These are phyloP conservation scores for Gossypium turneri DNA, from an alignment of 345 rosid genomes.

Conservation along the genomic window DNA sequence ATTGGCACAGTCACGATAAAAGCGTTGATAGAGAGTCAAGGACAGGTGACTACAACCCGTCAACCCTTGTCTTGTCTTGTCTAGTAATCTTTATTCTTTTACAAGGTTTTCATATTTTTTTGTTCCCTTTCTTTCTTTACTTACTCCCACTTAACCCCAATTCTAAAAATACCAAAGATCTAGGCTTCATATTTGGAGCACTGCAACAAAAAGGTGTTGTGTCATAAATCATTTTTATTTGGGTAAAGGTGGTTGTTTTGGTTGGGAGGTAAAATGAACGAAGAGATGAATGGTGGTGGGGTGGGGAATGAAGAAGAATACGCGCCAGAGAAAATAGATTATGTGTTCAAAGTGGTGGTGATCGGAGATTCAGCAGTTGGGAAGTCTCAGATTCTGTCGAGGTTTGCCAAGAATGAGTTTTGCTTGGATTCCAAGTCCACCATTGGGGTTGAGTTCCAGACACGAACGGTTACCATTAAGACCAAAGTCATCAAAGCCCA, in stretches of 20 bases:
- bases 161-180: not conserved
- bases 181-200: not conserved
- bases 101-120: not conserved
- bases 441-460: conserved; percentile 85
- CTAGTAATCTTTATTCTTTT: not conserved
- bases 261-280: conserved; percentile 35
- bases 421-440: conserved; percentile 72
- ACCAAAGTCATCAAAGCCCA: conserved; percentile 75
- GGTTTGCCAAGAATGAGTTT: conserved; percentile 70
- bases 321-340: conserved; percentile 53
- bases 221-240: not conserved
- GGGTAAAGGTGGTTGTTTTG: not conserved
- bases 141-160: conserved; percentile 8
- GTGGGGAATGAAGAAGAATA: conserved; percentile 19
- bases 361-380: conserved; percentile 87
- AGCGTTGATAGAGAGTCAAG: conserved; percentile 12
- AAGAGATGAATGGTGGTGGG: conserved; percentile 58
- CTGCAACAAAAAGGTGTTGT: not conserved
- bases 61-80: conserved; percentile 9
- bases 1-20: not conserved
- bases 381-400: conserved; percentile 69
- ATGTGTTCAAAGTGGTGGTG: conserved; percentile 73
- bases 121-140: not conserved
- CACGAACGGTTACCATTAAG: conserved; percentile 53
- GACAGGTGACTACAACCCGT: conserved; percentile 5